Evolutionary conservation across 75 land plant genomes (phyloP).

Genomic region (Selaginella moellendorffii): DNA sequence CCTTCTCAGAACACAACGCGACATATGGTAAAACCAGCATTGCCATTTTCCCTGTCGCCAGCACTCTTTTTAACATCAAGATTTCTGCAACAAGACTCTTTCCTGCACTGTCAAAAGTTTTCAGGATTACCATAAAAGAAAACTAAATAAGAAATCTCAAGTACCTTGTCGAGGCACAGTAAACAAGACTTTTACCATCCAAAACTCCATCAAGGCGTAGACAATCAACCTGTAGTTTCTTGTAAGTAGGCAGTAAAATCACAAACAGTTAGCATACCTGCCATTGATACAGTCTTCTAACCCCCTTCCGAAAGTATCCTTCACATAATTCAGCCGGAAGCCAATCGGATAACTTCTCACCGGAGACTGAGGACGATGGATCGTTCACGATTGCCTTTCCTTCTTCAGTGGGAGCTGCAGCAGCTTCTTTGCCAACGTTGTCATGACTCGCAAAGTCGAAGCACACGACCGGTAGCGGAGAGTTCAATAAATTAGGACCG

Average conservation of each 20-base stretch:
- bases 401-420: too few relatives aligned
- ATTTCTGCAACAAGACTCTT: slow-evolving; percentile 99
- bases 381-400: slow-evolving; percentile 2
- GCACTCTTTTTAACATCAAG: slow-evolving; percentile 69
- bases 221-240: slow-evolving; percentile 57
- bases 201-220: slow-evolving; percentile 79
- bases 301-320: slow-evolving; percentile 58
- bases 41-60: slow-evolving; percentile 74
- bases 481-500: too few relatives aligned
- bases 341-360: slow-evolving; percentile 49
- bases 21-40: slow-evolving; percentile 95
- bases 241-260: too few relatives aligned
- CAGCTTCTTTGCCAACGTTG: too few relatives aligned
- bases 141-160: not conserved
- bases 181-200: slow-evolving; percentile 78
- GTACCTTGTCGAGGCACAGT: slow-evolving; percentile 97
- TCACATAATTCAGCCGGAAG: slow-evolving; percentile 63
- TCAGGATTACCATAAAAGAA: not conserved
- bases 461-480: slow-evolving; percentile 66
- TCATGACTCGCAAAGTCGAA: slow-evolving; percentile 56
- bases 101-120: slow-evolving; percentile 61
- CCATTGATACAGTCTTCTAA: slow-evolving; percentile 80
- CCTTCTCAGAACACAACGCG: slow-evolving; percentile 95
- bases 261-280: slow-evolving; percentile 46
- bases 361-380: slow-evolving; percentile 14